Evolutionary conservation across 257 asterid genomes (phyloP).

Genomic region (Jaltomata sinuosa): DNA sequence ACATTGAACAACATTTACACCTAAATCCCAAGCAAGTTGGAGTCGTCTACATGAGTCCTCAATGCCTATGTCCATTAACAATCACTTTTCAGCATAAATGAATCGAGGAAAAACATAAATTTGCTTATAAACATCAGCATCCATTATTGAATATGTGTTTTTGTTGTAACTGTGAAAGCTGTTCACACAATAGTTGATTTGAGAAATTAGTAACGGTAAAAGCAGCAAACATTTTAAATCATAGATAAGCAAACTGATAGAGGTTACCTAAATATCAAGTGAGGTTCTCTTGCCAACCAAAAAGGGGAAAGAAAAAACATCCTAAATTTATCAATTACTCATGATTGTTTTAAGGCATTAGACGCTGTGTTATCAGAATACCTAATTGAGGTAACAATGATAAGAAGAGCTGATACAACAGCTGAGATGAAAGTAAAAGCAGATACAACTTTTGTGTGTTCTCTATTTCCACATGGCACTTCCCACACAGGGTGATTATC

Average conservation of each 20-base stretch:
- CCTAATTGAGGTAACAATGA: slow-evolving; percentile 24
- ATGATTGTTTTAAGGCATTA: slow-evolving; percentile 16
- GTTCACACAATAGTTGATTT: not conserved
- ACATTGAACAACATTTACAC: no score
- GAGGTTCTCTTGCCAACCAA: not conserved
- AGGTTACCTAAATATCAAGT: not conserved
- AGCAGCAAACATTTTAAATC: not conserved
- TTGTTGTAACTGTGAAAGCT: not conserved
- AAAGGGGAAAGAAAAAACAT: not conserved
- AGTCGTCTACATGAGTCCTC: no score
- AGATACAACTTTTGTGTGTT: slow-evolving; percentile 49
- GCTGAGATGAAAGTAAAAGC: slow-evolving; percentile 55
- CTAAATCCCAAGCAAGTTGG: no score
- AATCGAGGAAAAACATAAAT: not conserved
- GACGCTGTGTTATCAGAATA: slow-evolving; percentile 13
- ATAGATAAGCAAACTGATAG: not conserved
- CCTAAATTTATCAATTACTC: not conserved
- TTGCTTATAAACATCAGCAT: not conserved
- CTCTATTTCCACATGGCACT: slow-evolving; percentile 65
- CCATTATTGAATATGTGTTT: not conserved
- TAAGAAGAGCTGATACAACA: slow-evolving; percentile 37
- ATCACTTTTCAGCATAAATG: no score
- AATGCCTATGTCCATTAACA: no score
- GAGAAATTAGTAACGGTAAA: not conserved
- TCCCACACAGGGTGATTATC: slow-evolving; percentile 40